Conservation (phyloP, 2,329 filamentous ascomycete genomes). For the Lecanosticta acicola region DNA sequence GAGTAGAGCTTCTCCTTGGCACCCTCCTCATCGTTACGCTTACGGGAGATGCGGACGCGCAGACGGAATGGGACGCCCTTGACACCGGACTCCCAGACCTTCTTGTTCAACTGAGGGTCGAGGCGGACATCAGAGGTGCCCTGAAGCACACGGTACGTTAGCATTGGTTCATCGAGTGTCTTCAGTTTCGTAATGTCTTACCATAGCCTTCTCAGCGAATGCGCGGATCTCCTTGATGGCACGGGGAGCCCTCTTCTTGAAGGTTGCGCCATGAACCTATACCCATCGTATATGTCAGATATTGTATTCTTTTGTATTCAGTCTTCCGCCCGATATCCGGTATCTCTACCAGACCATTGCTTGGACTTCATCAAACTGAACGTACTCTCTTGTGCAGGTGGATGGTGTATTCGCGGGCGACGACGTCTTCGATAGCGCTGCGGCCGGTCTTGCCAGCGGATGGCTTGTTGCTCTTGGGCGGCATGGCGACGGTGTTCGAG, state of each 20-base stretch:
- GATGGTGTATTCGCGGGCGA: slow-evolving; percentile 99
- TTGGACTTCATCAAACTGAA: slow-evolving; percentile 70
- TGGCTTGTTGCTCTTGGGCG: slow-evolving; percentile 52
- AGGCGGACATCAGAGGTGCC: slow-evolving; percentile 95
- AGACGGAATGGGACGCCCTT: slow-evolving; percentile 98
- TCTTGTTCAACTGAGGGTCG: slow-evolving; percentile 99
- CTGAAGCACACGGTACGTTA: slow-evolving; percentile 46
- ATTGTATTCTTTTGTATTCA: slow-evolving; percentile 41
- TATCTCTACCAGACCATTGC: slow-evolving; percentile 38
- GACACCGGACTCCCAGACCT: slow-evolving; percentile 98
- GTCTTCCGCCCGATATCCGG: slow-evolving; percentile 61
- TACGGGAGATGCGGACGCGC: slow-evolving; percentile 96
- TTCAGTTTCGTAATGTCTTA: too few relatives aligned
- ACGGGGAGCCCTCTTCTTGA: slow-evolving; percentile 99
- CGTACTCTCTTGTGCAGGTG: slow-evolving; percentile 99
- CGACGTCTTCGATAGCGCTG: slow-evolving; percentile 97
- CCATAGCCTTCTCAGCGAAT: slow-evolving; percentile 92
- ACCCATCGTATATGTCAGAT: slow-evolving; percentile 33
- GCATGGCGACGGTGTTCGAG: slow-evolving; percentile 33
- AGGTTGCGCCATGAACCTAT: slow-evolving; percentile 92
- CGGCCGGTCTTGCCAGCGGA: slow-evolving; percentile 69
- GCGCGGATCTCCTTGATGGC: slow-evolving; percentile 99
- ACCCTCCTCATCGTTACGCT: slow-evolving; percentile 99
- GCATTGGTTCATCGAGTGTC: too few relatives aligned
- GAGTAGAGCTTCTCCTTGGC: slow-evolving; percentile 99